These are phyloP conservation scores for Mallotus japonicus DNA, from an alignment of 441 rosid species.

Conservation along the genomic window DNA sequence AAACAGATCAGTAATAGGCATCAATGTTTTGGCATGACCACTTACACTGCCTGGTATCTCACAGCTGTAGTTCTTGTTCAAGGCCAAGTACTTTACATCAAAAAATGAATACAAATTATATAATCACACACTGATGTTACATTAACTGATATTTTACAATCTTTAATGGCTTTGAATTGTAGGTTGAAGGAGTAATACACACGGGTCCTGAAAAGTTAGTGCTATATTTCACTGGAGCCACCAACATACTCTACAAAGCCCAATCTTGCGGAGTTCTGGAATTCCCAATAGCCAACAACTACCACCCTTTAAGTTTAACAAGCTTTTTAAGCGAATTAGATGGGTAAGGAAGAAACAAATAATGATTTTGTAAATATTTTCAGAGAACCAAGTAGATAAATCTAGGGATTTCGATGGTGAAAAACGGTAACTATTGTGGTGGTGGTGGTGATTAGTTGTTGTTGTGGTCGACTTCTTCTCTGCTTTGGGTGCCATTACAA, in stretches of 20 bases:
- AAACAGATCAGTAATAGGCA: too few species aligned
- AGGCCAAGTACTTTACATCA: conserved; percentile 57
- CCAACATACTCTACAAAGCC: conserved; percentile 83
- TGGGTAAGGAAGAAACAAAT: conserved; percentile 55
- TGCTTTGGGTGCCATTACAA: too few species aligned
- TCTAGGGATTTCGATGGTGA: conserved; percentile 62
- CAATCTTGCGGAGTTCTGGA: conserved; percentile 73
- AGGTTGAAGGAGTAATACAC: conserved; percentile 69
- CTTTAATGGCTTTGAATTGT: background rate
- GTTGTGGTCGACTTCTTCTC: too few species aligned
- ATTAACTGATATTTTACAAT: background rate
- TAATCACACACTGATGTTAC: too few species aligned
- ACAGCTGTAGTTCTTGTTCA: conserved; percentile 72
- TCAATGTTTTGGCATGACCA: conserved; percentile 97
- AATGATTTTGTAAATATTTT: conserved; percentile 51
- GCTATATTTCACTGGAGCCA: conserved; percentile 96
- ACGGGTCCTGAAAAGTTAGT: conserved; percentile 77
- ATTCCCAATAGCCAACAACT: conserved; percentile 69
- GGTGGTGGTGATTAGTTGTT: conserved; percentile 25
- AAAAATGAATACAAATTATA: too few species aligned
- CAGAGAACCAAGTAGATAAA: conserved; percentile 75
- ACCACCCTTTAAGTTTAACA: conserved; percentile 80
- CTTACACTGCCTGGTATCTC: conserved; percentile 96
- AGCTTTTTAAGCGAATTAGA: conserved; percentile 53
- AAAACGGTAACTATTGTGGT: conserved; percentile 39